Conservation (phyloP, 2,329 filamentous ascomycete genomes). For the Exophiala calicioides region DNA sequence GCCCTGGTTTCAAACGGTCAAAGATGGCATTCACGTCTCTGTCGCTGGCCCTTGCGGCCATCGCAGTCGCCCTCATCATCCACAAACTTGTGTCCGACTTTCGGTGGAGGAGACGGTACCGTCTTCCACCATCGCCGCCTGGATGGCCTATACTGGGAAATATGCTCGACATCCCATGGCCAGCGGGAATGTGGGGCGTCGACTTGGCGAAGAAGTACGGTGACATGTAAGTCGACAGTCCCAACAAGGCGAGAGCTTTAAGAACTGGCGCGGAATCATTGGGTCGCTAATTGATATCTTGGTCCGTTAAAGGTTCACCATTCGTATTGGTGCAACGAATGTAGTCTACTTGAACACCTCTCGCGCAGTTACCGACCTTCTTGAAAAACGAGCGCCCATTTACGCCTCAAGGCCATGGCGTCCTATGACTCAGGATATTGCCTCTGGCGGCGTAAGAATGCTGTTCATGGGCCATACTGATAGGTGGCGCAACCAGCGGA, state of each 20-base stretch:
- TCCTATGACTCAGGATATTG: constrained; percentile 29
- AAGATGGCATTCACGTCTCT: too few species aligned
- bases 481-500: constrained; percentile 18
- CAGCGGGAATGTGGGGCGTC: too few species aligned
- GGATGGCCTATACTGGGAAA: too few species aligned
- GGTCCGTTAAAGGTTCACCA: constrained; percentile 3
- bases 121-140: too few species aligned
- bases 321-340: constrained; percentile 1
- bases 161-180: too few species aligned
- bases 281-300: not conserved
- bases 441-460: constrained; percentile 42
- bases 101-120: too few species aligned
- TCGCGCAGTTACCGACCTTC: constrained; percentile 33
- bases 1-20: too few species aligned
- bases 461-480: constrained; percentile 45
- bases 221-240: constrained; percentile 3
- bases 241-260: too few species aligned
- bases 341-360: constrained; percentile 16
- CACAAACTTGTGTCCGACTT: too few species aligned
- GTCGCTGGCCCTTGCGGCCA: too few species aligned
- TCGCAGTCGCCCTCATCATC: too few species aligned
- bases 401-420: constrained; percentile 40
- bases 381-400: constrained; percentile 39
- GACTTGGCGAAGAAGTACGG: constrained; percentile 7
- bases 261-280: not conserved